Percentiles rank a stretch among this genome's conserved stretches.
These are phyloP conservation scores for Piromyces finnis DNA, from an alignment of 192 early-diverging fungal species.

Conservation along the genomic window DNA sequence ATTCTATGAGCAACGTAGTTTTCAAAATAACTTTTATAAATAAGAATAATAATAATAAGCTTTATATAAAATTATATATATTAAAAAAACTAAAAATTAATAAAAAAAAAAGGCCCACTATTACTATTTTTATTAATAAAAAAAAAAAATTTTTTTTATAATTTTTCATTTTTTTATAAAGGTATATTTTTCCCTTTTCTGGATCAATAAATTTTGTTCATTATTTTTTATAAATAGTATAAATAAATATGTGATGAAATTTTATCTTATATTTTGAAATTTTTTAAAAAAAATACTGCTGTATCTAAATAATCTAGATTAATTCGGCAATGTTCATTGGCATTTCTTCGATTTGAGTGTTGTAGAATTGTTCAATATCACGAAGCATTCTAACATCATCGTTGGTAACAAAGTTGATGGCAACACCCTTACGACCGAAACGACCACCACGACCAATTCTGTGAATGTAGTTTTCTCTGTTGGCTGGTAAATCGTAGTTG, in stretches of 20 bases:
- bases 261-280: not conserved
- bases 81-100: not conserved
- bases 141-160: not conserved
- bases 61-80: not conserved
- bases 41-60: not conserved
- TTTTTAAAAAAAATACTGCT: too few species aligned
- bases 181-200: not conserved
- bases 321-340: constrained; percentile 85
- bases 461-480: constrained; percentile 99
- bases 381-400: constrained; percentile 85
- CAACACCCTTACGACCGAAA: constrained; percentile 99
- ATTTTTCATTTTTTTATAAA: not conserved
- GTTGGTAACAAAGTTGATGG: constrained; percentile 96
- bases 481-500: constrained; percentile 96
- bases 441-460: constrained; percentile 99
- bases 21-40: not conserved
- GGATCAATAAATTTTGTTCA: not conserved
- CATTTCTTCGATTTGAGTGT: constrained; percentile 99
- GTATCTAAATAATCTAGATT: not conserved
- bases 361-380: constrained; percentile 89
- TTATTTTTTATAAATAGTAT: not conserved
- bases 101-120: not conserved
- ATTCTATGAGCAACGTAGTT: not conserved
- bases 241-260: not conserved
- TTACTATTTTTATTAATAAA: not conserved